Evolutionary conservation across 129 eudicot genomes (phyloP).

Genomic region (Dittrichia graveolens): DNA sequence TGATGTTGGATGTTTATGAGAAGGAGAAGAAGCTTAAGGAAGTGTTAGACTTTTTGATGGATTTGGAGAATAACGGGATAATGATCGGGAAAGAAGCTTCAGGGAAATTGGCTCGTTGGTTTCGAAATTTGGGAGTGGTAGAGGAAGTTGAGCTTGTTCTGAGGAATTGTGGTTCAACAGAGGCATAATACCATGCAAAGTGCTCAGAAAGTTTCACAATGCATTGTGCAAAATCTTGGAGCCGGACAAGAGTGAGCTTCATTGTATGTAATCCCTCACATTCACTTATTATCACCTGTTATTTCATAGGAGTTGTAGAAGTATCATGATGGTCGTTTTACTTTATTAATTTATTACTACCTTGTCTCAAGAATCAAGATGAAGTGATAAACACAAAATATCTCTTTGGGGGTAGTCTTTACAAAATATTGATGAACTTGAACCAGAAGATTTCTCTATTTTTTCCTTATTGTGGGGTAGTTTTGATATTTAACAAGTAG

Average conservation of each 20-base stretch:
- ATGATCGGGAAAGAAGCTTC: constrained; percentile 78
- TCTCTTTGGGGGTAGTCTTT: background rate
- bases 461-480: no score
- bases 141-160: constrained; percentile 78
- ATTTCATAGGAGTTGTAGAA: background rate
- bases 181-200: constrained; percentile 17
- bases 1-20: constrained; percentile 67
- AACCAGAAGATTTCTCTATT: no score
- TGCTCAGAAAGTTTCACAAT: background rate
- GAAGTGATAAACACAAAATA: background rate
- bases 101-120: constrained; percentile 72
- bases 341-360: background rate
- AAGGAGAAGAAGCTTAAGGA: constrained; percentile 67
- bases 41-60: constrained; percentile 66
- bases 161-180: constrained; percentile 50
- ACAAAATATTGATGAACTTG: background rate
- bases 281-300: background rate
- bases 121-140: constrained; percentile 71
- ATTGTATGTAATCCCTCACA: constrained; percentile 15
- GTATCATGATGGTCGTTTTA: background rate
- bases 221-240: constrained; percentile 15
- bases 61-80: constrained; percentile 69
- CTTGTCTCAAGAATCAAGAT: background rate
- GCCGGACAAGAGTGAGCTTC: constrained; percentile 13
- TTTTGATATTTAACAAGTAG: no score